These are phyloP conservation scores for Solanum bulbocastanum DNA, from an alignment of 257 asterid species.

Conservation along the genomic window DNA sequence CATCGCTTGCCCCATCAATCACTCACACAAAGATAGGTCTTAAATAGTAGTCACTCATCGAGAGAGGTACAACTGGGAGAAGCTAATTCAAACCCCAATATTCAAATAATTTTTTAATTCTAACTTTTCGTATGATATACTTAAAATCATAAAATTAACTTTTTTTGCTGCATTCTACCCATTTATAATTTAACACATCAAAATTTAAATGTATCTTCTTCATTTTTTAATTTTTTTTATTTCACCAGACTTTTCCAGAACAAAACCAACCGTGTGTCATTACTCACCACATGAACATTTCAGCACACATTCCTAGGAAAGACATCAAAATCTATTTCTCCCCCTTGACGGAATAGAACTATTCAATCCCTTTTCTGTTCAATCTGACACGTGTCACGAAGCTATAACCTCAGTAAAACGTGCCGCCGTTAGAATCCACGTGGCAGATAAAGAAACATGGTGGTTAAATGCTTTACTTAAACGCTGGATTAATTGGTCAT, in stretches of 20 bases:
- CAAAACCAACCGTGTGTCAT: neutral
- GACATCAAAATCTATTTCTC: neutral
- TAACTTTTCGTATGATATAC: too few relatives aligned
- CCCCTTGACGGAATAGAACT: slow-evolving; percentile 12
- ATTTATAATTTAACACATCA: too few relatives aligned
- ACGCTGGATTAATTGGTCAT: slow-evolving; percentile 6
- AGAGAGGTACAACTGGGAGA: too few relatives aligned
- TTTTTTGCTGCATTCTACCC: too few relatives aligned
- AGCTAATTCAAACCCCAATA: too few relatives aligned
- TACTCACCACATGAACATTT: slow-evolving; percentile 9
- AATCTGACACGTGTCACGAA: slow-evolving; percentile 14
- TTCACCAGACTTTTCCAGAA: neutral
- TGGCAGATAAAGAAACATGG: slow-evolving; percentile 13
- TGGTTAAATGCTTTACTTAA: neutral
- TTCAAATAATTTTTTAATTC: too few relatives aligned
- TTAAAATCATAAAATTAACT: too few relatives aligned
- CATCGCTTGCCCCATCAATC: too few relatives aligned
- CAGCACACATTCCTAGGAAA: neutral
- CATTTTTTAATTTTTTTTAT: too few relatives aligned
- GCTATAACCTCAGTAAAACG: neutral
- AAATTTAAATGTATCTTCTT: too few relatives aligned
- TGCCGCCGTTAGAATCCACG: slow-evolving; percentile 15
- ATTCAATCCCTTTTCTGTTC: neutral
- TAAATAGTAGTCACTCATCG: too few relatives aligned
- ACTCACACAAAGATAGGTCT: too few relatives aligned